Base-by-base conservation (phyloP, 2,329 filamentous ascomycete species). In the Huntiella savannae region DNA sequence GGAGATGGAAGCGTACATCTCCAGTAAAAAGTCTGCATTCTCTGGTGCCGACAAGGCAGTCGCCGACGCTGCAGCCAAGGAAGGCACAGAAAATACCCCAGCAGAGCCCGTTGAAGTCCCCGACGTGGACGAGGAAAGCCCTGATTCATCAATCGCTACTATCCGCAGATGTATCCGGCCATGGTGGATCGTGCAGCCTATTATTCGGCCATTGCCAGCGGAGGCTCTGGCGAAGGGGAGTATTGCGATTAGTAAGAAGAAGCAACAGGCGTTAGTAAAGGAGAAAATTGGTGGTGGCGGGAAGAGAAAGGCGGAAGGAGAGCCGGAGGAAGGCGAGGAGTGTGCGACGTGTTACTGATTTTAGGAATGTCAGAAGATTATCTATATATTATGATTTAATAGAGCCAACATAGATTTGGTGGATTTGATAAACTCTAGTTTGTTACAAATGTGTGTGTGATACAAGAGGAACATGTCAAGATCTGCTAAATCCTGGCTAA, bases 141-240 rank as follows among this genome's bases (percentile, higher is more conserved):
- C 78, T 4, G 63, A 75, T 13, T 49, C 48, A 5, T 49, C 48
- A 4, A 49, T 49, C 37, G 40, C 44, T 6, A 77, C 81, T 1
- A 76, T 91, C 19, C 73, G 71, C 47, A 67, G 74, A 50, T 93
- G 85, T 57, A 79, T 77, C 58, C 66, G 85, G 52, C 87, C 87
- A 1, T 95, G 79, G 73, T 95, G 85, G 84, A 71, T 94, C 3
- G 85, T 78, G 45, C 87, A 96, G 63, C 80, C 88, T 3, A 83
- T 93, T 55, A 73, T 95, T 5, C 68, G 87, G 47, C 87, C 86
- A 36, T 60, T 95, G 55, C 91, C 91, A 0, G 82, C 81, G 54
- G 88, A 96, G 63, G 91, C 91, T 2, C 56, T 91, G 52, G 78
- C 79, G 51, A 86, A 84, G 58, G 87, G 87, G 0, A 79, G 82